Percentiles rank a stretch among this genome's conserved stretches.
Evolutionary conservation across 139 green algal species (phyloP).

Genomic region (Ettlia oleoabundans): DNA sequence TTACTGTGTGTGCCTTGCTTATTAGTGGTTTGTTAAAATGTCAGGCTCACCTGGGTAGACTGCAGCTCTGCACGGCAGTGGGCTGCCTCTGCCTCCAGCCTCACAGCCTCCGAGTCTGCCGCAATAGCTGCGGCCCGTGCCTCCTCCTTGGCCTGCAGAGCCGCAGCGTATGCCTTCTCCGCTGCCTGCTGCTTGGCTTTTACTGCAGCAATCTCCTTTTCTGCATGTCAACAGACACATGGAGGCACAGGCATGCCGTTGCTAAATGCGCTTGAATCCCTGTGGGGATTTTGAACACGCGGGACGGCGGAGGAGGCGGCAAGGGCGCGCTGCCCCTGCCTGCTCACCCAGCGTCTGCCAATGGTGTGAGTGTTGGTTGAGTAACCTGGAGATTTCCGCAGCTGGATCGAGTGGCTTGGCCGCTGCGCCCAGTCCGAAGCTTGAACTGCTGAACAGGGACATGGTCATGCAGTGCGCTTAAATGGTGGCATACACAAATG

Average conservation of each 20-base stretch:
- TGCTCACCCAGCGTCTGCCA: constrained; percentile 17
- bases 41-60: not conserved
- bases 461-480: not conserved
- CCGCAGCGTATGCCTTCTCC: not conserved
- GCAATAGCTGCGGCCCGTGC: not conserved
- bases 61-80: not conserved
- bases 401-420: constrained; percentile 10
- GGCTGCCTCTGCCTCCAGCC: not conserved
- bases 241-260: not conserved
- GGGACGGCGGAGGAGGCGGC: no score
- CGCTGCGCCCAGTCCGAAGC: not conserved
- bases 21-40: not conserved
- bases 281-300: not conserved
- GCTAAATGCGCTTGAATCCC: not conserved
- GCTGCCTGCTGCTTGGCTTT: constrained; percentile 24
- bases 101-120: not conserved
- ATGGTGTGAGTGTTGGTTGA: constrained; percentile 20
- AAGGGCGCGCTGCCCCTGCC: not conserved
- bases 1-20: not conserved
- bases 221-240: not conserved
- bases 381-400: constrained; percentile 3
- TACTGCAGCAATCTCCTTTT: constrained; percentile 26
- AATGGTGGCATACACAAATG: not conserved
- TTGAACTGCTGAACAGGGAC: not conserved
- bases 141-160: not conserved